Evolutionary conservation across 2,329 filamentous ascomycete species (phyloP).

Genomic region (Pseudocercospora crystallina): DNA sequence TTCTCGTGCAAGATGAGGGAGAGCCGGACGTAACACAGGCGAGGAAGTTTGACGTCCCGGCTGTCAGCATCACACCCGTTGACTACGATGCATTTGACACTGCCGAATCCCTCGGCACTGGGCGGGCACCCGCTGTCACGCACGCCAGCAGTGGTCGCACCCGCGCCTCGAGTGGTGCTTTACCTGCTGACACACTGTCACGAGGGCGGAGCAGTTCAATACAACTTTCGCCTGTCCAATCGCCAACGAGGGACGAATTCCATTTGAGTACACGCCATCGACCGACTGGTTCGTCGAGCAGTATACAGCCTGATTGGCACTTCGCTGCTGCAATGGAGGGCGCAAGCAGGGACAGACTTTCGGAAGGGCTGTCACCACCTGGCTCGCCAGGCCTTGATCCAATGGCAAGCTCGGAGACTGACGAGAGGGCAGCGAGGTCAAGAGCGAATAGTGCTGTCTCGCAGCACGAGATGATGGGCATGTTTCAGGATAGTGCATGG

Average conservation of each 20-base stretch:
- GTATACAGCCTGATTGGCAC: conserved; percentile 45
- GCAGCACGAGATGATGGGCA: conserved; percentile 75
- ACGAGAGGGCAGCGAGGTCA: conserved; percentile 45
- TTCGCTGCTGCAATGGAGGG: conserved; percentile 45
- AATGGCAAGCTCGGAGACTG: conserved; percentile 4
- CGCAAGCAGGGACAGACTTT: conserved; percentile 26
- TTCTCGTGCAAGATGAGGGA: conserved; percentile 79
- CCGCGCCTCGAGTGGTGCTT: not conserved
- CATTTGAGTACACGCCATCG: conserved; percentile 27
- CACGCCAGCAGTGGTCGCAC: conserved; percentile 4
- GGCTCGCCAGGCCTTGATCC: conserved; percentile 22
- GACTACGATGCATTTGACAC: conserved; percentile 36
- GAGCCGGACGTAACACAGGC: conserved; percentile 44
- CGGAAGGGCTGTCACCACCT: conserved; percentile 30
- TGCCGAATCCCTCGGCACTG: conserved; percentile 28
- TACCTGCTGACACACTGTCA: not conserved
- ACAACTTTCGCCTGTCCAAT: conserved; percentile 26
- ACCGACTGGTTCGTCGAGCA: conserved; percentile 27
- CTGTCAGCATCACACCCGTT: conserved; percentile 33
- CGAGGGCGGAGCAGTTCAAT: conserved; percentile 33
- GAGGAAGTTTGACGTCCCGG: conserved; percentile 31
- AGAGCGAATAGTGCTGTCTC: conserved; percentile 69
- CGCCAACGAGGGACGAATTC: conserved; percentile 21
- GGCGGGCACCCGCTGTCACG: conserved; percentile 13
- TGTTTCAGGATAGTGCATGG: conserved; percentile 88